Conservation (phyloP, 23 red algal species). For the Gracilaria vermiculophylla region DNA sequence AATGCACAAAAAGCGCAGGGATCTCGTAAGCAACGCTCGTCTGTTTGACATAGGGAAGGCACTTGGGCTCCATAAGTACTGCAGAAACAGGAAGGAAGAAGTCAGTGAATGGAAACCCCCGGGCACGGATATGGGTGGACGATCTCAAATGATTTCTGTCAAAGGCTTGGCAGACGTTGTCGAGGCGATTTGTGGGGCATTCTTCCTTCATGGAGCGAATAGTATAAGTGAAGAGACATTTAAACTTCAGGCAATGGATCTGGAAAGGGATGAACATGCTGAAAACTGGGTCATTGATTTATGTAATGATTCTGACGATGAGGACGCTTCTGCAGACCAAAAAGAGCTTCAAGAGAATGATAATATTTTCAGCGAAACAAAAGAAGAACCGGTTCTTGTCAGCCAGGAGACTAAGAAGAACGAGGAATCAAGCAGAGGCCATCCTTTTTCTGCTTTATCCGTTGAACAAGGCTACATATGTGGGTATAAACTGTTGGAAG, state of each 20-base stretch:
- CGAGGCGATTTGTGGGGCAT: conserved; percentile 59
- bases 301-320: neutral
- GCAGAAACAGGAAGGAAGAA: neutral
- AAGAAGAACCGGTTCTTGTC: conserved; percentile 18
- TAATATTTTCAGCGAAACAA: neutral
- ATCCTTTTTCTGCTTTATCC: conserved; percentile 5
- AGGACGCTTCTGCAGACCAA: neutral
- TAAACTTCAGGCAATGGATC: neutral
- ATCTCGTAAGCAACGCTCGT: conserved; percentile 34
- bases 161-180: conserved; percentile 73
- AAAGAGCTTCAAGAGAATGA: neutral
- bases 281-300: conserved; percentile 11
- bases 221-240: neutral
- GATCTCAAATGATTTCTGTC: conserved; percentile 11
- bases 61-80: conserved; percentile 46
- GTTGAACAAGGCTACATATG: conserved; percentile 39
- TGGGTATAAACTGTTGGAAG: conserved; percentile 52
- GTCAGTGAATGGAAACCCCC: conserved; percentile 44
- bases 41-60: neutral
- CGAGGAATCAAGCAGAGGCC: neutral
- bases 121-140: conserved; percentile 37
- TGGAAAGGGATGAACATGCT: neutral
- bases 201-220: conserved; percentile 45
- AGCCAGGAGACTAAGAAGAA: neutral
- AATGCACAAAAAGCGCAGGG: conserved; percentile 15